Evolutionary conservation across 2,329 filamentous ascomycete genomes (phyloP).

Genomic region (Microdochium trichocladiopsis): DNA sequence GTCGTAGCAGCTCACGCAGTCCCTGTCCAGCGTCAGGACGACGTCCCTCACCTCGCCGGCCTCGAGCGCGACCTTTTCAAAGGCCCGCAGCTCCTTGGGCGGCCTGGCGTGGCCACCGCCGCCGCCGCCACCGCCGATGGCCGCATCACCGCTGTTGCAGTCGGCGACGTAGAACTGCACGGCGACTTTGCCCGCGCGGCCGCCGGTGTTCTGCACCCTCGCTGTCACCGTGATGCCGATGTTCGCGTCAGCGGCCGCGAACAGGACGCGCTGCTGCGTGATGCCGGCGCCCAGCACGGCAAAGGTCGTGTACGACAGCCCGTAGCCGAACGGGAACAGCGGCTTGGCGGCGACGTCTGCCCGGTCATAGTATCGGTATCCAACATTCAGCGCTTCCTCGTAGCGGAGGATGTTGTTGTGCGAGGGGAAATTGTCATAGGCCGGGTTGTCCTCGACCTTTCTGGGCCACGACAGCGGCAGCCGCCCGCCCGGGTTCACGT

Average conservation of each 20-base stretch:
- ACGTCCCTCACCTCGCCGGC: slow-evolving; percentile 47
- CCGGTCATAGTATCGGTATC: slow-evolving; percentile 67
- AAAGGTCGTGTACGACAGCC: no score
- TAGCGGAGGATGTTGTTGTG: slow-evolving; percentile 62
- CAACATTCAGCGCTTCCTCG: slow-evolving; percentile 66
- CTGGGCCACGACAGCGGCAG: slow-evolving; percentile 64
- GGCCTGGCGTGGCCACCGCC: slow-evolving; percentile 31
- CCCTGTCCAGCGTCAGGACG: slow-evolving; percentile 37
- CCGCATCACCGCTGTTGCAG: slow-evolving; percentile 37
- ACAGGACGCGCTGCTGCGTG: slow-evolving; percentile 21
- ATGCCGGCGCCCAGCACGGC: slow-evolving; percentile 48
- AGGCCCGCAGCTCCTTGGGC: slow-evolving; percentile 64
- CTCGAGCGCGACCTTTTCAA: slow-evolving; percentile 55
- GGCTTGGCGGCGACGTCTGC: slow-evolving; percentile 43
- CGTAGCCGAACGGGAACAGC: slow-evolving; percentile 68
- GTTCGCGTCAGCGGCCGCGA: not conserved
- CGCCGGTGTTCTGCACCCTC: slow-evolving; percentile 49
- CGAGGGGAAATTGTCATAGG: no score
- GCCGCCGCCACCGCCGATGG: slow-evolving; percentile 27
- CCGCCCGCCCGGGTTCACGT: slow-evolving; percentile 60
- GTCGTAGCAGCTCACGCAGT: slow-evolving; percentile 56
- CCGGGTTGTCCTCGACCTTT: slow-evolving; percentile 57
- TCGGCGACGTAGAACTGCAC: no score
- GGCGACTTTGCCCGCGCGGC: slow-evolving; percentile 50
- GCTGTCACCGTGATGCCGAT: slow-evolving; percentile 17